Evolutionary conservation across 306 rosid species (phyloP), one percentile per base, ranked within the genome.

Genomic region (Cucumis hystrix): DNA sequence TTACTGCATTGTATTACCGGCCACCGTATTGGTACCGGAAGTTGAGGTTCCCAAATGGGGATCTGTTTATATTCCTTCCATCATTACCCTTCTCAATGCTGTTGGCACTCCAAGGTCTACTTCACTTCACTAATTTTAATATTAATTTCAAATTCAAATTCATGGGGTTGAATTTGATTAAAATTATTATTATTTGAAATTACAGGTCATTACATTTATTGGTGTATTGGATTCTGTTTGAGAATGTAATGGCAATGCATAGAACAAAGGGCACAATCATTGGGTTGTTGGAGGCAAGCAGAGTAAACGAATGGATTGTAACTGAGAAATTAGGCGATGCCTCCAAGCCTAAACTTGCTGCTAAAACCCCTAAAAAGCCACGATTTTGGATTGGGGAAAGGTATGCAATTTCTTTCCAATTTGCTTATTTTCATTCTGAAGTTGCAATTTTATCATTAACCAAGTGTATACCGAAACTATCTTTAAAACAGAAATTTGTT

Each of bases 261-360:
- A 79, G 98, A 78, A 85, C 97, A 25, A 93, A 93, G 79, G 97
- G 91, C 30, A 93, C 98, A 10, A 83, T 91, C 68, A 91, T 91
- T 12, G 97, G 98, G 41, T 85, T 93, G 30, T 74, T 93, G 58
- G 96, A 89, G 85, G 76, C 86, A 2, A 87, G 85, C 71, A 74
- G 96, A 65, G 97, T 87, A 71, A 93, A 93, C 52, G 98, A 93
- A 77, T 93, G 98, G 97, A 83, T 93, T 71, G 97, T 93, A 30
- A 93, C 98, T 4, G 96, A 89, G 79, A 93, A 93, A 75, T 86
- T 91, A 73, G 98, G 98, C 79, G 96, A 89, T 74, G 88, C 89
- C 69, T 84, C 87, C 43, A 93, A 88, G 80, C 76, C 78, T 66
- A 91, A 89, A 84, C 78, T 70, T 25, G 72, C 70, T 6, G 8